Base-by-base conservation (phyloP, 345 rosid species). In the Eucalyptus fibrosa region DNA sequence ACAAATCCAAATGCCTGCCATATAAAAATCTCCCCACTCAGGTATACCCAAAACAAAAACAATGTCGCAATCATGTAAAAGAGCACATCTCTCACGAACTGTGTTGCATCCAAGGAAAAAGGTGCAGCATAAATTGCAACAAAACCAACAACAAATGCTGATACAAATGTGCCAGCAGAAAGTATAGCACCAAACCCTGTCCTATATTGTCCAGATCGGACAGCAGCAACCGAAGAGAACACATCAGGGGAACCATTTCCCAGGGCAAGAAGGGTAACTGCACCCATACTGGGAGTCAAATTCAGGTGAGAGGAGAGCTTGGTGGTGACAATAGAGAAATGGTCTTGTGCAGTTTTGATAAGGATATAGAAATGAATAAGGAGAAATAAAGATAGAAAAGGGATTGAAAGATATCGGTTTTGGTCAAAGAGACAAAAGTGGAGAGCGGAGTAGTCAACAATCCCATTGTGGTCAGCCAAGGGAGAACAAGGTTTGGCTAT, bases 171-270 rank as follows among this genome's bases (percentile, higher is more conserved):
- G 4, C 99, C 99, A 1, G 99, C 99, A 2, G 99, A 97, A 47
- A 97, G 90, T 47, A 97, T 97, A 2, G 99, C 99, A 21, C 98
- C 98, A 87, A 97, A 97, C 51, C 99, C 99, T 53, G 98, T 97
- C 30, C 98, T 91, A 88, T 94, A 97, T 65, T 97, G 97, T 24
- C 99, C 99, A 12, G 94, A 92, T 40, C 98, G 95, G 50, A 96
- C 94, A 6, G 99, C 99, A 8, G 97, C 97, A 34, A 94, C 95
- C 28, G 99, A 97, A 28, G 99, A 95, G 88, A 97, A 97, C 6
- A 97, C 97, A 26, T 97, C 99, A 1, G 99, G 99, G 9, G 99
- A 97, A 67, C 99, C 99, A 87, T 97, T 97, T 44, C 99, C 99
- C 5, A 97, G 90, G 9, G 99, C 99, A 90, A 97, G 91, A 45